These are phyloP conservation scores for Auricularia sp. DNA, from an alignment of 768 basidiomycete genomes.

Conservation along the genomic window DNA sequence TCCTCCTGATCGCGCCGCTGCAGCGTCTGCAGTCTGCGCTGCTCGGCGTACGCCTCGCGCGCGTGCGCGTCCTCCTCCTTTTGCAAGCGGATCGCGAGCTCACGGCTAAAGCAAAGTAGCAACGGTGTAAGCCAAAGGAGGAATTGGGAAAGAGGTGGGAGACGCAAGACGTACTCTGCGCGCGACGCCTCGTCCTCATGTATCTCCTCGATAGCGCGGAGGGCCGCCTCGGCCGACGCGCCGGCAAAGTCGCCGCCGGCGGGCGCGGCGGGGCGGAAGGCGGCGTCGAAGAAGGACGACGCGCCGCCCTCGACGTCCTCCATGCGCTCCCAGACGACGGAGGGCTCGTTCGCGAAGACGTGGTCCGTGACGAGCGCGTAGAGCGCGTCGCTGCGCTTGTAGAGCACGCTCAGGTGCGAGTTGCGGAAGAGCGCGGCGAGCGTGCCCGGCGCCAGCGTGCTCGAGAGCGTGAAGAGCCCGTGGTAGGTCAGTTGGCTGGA, in stretches of 20 bases:
- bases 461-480: constrained; percentile 71
- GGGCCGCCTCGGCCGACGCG: constrained; percentile 50
- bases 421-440: constrained; percentile 86
- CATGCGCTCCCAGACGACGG: constrained; percentile 83
- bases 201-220: constrained; percentile 39
- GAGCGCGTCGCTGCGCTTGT: constrained; percentile 43
- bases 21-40: constrained; percentile 10
- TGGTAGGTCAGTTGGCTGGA: constrained; percentile 82
- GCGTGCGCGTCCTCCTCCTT: constrained; percentile 59
- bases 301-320: constrained; percentile 78
- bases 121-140: constrained; percentile 1
- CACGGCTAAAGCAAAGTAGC: constrained; percentile 31
- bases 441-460: constrained; percentile 33
- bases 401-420: constrained; percentile 81
- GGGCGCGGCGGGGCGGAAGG: constrained; percentile 53
- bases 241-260: constrained; percentile 77
- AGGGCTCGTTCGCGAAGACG: constrained; percentile 63
- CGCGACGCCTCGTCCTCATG: constrained; percentile 12
- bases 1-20: constrained; percentile 9
- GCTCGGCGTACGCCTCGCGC: constrained; percentile 14
- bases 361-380: constrained; percentile 83
- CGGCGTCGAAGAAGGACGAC: constrained; percentile 67
- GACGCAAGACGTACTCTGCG: constrained; percentile 56
- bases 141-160: not conserved
- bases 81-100: constrained; percentile 68